These are phyloP conservation scores for Berberis vulgaris DNA, from an alignment of 164 flowering plant species.

Conservation along the genomic window DNA sequence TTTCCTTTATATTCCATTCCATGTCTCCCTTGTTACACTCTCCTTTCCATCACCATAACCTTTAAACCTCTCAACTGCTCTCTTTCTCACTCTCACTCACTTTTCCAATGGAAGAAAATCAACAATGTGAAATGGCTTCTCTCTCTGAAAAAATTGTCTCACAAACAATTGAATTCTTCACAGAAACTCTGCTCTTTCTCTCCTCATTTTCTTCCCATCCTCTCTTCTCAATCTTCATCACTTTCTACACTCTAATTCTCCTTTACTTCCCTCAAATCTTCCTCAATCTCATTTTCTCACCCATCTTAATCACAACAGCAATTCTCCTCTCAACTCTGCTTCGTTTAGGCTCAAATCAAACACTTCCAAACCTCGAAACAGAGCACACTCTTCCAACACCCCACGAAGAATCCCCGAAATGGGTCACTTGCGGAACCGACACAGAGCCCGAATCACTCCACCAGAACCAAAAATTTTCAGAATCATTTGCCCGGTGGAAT, in stretches of 20 bases:
- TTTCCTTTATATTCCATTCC: constrained; percentile 9
- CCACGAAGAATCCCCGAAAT: neutral
- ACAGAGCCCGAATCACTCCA: constrained; percentile 2
- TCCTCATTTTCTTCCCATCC: constrained; percentile 30
- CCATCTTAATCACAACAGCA: constrained; percentile 37
- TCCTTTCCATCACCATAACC: neutral
- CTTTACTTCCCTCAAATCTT: constrained; percentile 50
- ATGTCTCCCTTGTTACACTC: neutral
- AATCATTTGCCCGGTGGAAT: constrained; percentile 51
- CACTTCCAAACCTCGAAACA: neutral
- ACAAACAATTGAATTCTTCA: constrained; percentile 5
- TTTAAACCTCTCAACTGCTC: neutral
- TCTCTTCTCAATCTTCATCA: constrained; percentile 46
- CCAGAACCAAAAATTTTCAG: constrained; percentile 14
- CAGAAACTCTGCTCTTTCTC: constrained; percentile 1
- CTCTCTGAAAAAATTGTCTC: neutral
- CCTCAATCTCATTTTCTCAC: constrained; percentile 35
- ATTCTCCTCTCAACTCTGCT: constrained; percentile 42
- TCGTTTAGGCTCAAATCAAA: constrained; percentile 42
- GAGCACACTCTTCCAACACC: neutral
- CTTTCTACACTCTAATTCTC: constrained; percentile 45
- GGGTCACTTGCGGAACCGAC: neutral
- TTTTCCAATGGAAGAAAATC: neutral
- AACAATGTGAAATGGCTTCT: neutral
- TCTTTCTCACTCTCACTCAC: neutral